phyloP scores from a whole-genome alignment of 768 basidiomycete species.

The Tylopilus plumbeoviolaceoides region DNA sequence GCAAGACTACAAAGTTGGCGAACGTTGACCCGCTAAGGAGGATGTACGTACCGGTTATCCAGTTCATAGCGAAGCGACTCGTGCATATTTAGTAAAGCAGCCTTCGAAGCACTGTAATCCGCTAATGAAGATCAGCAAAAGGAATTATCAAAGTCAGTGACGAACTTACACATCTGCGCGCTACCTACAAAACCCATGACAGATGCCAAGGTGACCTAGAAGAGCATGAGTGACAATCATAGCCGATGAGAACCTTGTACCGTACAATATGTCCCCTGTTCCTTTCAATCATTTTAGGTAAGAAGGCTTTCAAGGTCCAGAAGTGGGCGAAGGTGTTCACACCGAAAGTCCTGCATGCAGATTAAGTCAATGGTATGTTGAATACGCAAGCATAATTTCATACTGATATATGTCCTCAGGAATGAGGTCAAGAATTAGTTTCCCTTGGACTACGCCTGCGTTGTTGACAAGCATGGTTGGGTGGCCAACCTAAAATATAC shows the following conservation, averaged over 20 bases:
- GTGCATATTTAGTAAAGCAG: conserved; percentile 76
- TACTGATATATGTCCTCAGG: conserved; percentile 81
- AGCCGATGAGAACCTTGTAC: conserved; percentile 5
- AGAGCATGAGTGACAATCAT: conserved; percentile 12
- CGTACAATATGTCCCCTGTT: conserved; percentile 83
- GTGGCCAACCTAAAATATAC: conserved; percentile 61
- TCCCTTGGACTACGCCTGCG: conserved; percentile 91
- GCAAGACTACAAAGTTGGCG: conserved; percentile 1
- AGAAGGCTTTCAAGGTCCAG: conserved; percentile 89
- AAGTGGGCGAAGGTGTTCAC: conserved; percentile 89
- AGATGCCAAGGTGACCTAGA: conserved; percentile 74
- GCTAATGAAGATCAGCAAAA: conserved; percentile 39
- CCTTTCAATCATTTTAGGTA: conserved; percentile 77
- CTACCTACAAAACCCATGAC: conserved; percentile 66
- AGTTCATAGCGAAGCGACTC: conserved; percentile 88
- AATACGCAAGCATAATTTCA: conserved; percentile 48
- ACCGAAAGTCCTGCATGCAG: conserved; percentile 66
- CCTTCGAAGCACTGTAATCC: conserved; percentile 92
- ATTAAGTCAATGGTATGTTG: not conserved
- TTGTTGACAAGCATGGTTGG: conserved; percentile 93
- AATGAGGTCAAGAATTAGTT: conserved; percentile 72
- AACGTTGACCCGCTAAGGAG: not conserved
- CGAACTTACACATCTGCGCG: conserved; percentile 68
- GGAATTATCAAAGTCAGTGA: not conserved
- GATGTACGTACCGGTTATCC: conserved; percentile 56